Conservation (phyloP, 2,329 filamentous ascomycete species). For the Raffaelea arxii region DNA sequence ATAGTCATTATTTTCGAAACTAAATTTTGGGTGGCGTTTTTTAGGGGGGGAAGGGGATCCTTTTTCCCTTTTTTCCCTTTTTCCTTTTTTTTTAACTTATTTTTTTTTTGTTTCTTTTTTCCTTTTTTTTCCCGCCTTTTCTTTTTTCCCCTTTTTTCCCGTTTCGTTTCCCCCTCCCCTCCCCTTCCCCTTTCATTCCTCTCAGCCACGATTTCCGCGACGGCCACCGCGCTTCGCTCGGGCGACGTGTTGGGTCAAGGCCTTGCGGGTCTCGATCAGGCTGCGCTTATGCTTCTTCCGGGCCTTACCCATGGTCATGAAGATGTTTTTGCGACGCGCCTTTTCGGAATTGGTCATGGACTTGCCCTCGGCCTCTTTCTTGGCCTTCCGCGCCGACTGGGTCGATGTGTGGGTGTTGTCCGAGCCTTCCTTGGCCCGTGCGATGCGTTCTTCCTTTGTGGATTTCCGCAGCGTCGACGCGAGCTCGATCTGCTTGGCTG, state of each 20-base stretch:
- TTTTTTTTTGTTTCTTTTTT: not conserved
- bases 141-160: not conserved
- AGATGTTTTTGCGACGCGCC: conserved; percentile 91
- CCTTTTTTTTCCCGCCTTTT: not conserved
- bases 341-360: conserved; percentile 97
- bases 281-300: conserved; percentile 93
- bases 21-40: no score
- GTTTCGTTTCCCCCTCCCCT: not conserved
- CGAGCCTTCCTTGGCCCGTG: conserved; percentile 69
- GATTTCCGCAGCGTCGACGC: conserved; percentile 71
- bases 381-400: conserved; percentile 72
- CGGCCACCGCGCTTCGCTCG: conserved; percentile 76
- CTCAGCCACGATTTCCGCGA: conserved; percentile 52
- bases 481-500: conserved; percentile 84
- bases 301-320: conserved; percentile 96
- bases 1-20: no score
- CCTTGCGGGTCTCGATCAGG: conserved; percentile 73
- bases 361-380: conserved; percentile 85
- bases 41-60: no score
- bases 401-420: conserved; percentile 77
- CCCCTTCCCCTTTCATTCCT: not conserved
- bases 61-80: not conserved
- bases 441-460: conserved; percentile 83
- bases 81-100: not conserved
- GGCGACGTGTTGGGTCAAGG: conserved; percentile 71